Base-by-base conservation (phyloP, 1,139 yeast species). In the Yamadazyma jaroonii region DNA sequence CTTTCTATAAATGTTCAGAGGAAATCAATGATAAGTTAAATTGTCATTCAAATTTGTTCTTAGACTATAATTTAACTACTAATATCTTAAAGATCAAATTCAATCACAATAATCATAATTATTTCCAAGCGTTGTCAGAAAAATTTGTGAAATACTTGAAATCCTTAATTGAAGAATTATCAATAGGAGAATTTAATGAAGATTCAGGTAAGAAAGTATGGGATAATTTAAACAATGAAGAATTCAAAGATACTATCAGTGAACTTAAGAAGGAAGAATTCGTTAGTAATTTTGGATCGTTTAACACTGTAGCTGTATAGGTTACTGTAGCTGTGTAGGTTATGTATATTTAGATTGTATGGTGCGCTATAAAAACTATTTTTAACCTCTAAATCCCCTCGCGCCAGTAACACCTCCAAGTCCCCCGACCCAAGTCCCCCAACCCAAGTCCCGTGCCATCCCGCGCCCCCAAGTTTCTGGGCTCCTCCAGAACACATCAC, bases 81-180 rank as follows among this genome's bases (percentile, higher is more conserved):
- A 58, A 59, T 32, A 52, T 59, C 38, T 54, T 61, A 37, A 57
- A 59, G 31, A 50, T 61, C 30, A 61, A 61, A 46, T 54, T 58
- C 24, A 58, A 54, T 42, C 64, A 61, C 39, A 49, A 50, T 36
- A 45, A 46, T 31, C 52, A 53, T 36, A 52, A 51, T 33, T 39
- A 41, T 31, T 52, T 52, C 33, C 41, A 42, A 14, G 42, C 42
- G 25, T 52, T 45, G 24, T 50, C 57, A 7, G 30, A 38, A 12
- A 43, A 44, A 17, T 42, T 55, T 13, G 11, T 52, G 37, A 40
- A 50, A 53, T 37, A 47, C 45, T 15, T 44, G 53, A 35, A 50
- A 49, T 31, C 45, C 41, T 36, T 54, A 48, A 32, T 49, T 45
- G 38, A 55, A 48, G 35, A 48, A 45, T 22, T 36, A 35, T 11